A percentile compares a stretch with the other conserved stretches of the same genome.
Conservation (phyloP, 116 monocot genomes). For the Phalaenopsis hybrid region DNA sequence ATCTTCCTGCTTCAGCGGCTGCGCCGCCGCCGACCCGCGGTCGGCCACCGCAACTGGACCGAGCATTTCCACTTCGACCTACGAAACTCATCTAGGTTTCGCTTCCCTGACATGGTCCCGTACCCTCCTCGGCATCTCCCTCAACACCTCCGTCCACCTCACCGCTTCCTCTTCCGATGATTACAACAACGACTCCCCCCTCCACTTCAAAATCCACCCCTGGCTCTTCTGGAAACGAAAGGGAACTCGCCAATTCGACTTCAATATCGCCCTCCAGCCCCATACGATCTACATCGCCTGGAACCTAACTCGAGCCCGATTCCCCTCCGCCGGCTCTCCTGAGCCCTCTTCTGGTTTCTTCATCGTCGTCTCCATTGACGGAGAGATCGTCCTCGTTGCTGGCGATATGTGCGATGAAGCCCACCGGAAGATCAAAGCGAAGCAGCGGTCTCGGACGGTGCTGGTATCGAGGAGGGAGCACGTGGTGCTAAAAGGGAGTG, state of each 20-base stretch:
- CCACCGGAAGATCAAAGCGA: slow-evolving; percentile 30
- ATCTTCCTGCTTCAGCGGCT: slow-evolving; percentile 43
- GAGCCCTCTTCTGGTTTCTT: slow-evolving; percentile 43
- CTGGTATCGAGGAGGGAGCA: not conserved
- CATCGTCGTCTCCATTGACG: slow-evolving; percentile 45
- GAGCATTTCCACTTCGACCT: slow-evolving; percentile 55
- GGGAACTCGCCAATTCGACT: slow-evolving; percentile 42
- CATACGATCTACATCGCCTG: slow-evolving; percentile 40
- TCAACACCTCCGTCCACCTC: slow-evolving; percentile 48
- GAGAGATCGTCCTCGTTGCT: slow-evolving; percentile 40
- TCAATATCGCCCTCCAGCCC: slow-evolving; percentile 5
- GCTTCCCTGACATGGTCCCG: slow-evolving; percentile 75
- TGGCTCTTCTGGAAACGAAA: slow-evolving; percentile 73
- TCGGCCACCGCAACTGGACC: slow-evolving; percentile 29
- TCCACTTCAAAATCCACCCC: slow-evolving; percentile 51
- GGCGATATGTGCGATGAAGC: slow-evolving; percentile 42
- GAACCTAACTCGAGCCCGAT: slow-evolving; percentile 59
- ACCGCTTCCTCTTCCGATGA: slow-evolving; percentile 12
- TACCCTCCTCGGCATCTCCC: slow-evolving; percentile 60
- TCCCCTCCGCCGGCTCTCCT: slow-evolving; percentile 38
- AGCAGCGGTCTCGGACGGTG: not conserved
- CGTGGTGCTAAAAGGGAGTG: slow-evolving; percentile 14
- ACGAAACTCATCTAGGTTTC: slow-evolving; percentile 65
- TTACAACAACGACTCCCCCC: not conserved
- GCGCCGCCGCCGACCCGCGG: slow-evolving; percentile 15